phyloP scores from a whole-genome alignment of 345 rosid genomes.

The Eucalyptus caleyi region DNA sequence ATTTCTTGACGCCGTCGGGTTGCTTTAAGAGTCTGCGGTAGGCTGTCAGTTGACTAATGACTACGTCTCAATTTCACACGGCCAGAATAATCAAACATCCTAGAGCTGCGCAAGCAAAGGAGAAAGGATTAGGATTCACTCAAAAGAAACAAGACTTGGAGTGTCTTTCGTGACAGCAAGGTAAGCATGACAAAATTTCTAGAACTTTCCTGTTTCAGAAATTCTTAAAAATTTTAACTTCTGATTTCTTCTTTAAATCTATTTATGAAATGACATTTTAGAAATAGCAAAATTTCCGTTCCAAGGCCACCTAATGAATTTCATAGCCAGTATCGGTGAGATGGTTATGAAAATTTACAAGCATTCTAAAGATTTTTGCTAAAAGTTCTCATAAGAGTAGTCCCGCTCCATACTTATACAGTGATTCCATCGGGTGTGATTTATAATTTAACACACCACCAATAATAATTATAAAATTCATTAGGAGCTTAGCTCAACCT shows the following conservation, averaged over 20 bases:
- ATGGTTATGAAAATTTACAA: not conserved
- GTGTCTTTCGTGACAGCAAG: too few relatives aligned
- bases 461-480: too few relatives aligned
- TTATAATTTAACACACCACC: too few relatives aligned
- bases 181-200: too few relatives aligned
- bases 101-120: not conserved
- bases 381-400: not conserved
- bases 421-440: too few relatives aligned
- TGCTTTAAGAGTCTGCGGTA: not conserved
- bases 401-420: not conserved
- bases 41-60: not conserved
- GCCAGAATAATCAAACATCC: not conserved
- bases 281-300: too few relatives aligned
- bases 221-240: too few relatives aligned
- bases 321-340: not conserved
- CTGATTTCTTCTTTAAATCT: too few relatives aligned
- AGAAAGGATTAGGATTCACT: not conserved
- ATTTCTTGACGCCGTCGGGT: not conserved
- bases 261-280: rapidly evolving
- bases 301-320: too few relatives aligned
- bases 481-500: too few relatives aligned
- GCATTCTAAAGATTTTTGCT: not conserved
- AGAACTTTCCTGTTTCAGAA: too few relatives aligned
- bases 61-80: not conserved
- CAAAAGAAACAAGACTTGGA: not conserved